Conservation (phyloP, 2,329 filamentous ascomycete species). For the Trichoderma sp. region DNA sequence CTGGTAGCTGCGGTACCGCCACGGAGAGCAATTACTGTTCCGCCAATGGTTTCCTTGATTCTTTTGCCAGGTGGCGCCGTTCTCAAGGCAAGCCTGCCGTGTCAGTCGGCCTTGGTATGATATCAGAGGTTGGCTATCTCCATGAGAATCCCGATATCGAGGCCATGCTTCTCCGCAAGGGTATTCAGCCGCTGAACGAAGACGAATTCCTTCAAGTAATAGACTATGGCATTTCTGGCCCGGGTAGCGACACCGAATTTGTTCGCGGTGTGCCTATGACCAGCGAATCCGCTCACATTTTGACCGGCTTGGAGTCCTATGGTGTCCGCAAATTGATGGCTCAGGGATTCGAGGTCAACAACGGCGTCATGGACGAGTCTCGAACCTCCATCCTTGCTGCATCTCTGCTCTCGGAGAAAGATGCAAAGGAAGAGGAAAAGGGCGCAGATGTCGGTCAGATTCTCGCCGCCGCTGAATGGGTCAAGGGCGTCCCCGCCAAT, state of each 20-base stretch:
- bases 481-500: background rate
- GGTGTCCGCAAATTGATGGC: slow-evolving; percentile 23
- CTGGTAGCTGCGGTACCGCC: slow-evolving; percentile 32
- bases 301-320: slow-evolving; percentile 27
- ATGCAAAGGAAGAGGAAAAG: background rate
- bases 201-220: slow-evolving; percentile 31
- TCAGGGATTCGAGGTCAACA: slow-evolving; percentile 23
- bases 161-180: slow-evolving; percentile 33
- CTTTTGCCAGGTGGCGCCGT: slow-evolving; percentile 33
- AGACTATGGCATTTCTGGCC: slow-evolving; percentile 26
- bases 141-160: slow-evolving; percentile 37
- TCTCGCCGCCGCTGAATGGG: background rate
- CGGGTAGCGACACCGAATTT: background rate
- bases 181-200: slow-evolving; percentile 35
- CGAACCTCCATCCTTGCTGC: slow-evolving; percentile 23
- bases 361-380: slow-evolving; percentile 22
- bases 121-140: slow-evolving; percentile 37
- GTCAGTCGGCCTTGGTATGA: slow-evolving; percentile 33
- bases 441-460: slow-evolving; percentile 10
- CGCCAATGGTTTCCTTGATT: slow-evolving; percentile 41
- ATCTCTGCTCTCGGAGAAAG: slow-evolving; percentile 2
- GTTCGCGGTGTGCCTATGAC: background rate
- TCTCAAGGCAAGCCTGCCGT: slow-evolving; percentile 28
- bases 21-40: slow-evolving; percentile 41
- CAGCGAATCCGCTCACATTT: slow-evolving; percentile 21